Percentiles rank a stretch among this genome's conserved stretches.
phyloP scores from a whole-genome alignment of 1,284 basidiomycete genomes.

The Paramarasmius palmivorus region DNA sequence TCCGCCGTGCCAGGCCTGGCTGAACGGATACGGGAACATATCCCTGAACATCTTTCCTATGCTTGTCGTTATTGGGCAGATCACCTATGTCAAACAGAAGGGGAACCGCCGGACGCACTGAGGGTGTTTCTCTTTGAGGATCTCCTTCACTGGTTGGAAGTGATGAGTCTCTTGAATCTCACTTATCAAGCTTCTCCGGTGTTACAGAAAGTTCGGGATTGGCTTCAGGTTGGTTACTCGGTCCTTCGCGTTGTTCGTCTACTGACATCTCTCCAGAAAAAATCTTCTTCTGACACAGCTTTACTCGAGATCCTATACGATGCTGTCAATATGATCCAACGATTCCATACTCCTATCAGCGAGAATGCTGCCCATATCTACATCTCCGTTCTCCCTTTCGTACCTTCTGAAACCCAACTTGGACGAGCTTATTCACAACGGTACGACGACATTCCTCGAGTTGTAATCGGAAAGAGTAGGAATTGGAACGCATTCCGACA shows the following conservation, averaged over 20 bases:
- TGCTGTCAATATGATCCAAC: slow-evolving; percentile 4
- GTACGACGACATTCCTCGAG: too few relatives aligned
- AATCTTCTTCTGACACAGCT: too few relatives aligned
- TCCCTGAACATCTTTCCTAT: slow-evolving; percentile 30
- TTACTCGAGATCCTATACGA: slow-evolving; percentile 4
- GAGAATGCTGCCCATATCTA: slow-evolving; percentile 39
- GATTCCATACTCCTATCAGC: slow-evolving; percentile 20
- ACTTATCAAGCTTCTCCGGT: slow-evolving; percentile 17
- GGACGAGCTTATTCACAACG: too few relatives aligned
- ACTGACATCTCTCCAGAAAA: too few relatives aligned
- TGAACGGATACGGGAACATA: slow-evolving; percentile 15
- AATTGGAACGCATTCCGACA: too few relatives aligned
- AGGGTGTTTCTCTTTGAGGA: slow-evolving; percentile 23
- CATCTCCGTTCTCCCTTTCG: slow-evolving; percentile 36
- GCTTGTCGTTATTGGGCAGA: slow-evolving; percentile 34
- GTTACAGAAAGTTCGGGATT: slow-evolving; percentile 15
- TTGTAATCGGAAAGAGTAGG: too few relatives aligned
- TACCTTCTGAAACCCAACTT: slow-evolving; percentile 17
- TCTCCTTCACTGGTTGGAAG: slow-evolving; percentile 38
- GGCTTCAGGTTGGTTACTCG: slow-evolving; percentile 14
- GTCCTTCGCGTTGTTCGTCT: too few relatives aligned
- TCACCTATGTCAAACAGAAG: slow-evolving; percentile 22
- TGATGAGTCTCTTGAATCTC: slow-evolving; percentile 30
- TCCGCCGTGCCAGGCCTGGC: slow-evolving; percentile 20
- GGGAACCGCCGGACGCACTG: slow-evolving; percentile 11